A percentile compares a stretch with the other conserved stretches of the same genome.
These are phyloP conservation scores for Blastobotrys buckinghamii DNA, from an alignment of 1,139 yeast genomes.

Conservation along the genomic window DNA sequence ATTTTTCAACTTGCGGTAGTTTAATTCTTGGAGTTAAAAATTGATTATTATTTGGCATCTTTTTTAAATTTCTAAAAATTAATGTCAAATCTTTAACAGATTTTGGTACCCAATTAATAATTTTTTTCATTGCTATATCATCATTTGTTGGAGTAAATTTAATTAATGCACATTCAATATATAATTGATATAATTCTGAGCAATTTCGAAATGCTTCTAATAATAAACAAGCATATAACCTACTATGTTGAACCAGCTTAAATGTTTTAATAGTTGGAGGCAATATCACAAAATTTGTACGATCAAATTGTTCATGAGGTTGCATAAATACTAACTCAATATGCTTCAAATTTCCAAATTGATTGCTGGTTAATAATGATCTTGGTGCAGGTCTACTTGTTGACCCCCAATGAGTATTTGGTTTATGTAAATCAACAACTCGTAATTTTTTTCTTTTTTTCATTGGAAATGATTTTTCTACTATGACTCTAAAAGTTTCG, in stretches of 20 bases:
- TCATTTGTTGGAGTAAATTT: neutral
- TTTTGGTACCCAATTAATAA: constrained; percentile 1
- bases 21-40: neutral
- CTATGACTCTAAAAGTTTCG: neutral
- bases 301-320: neutral
- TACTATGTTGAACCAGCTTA: neutral
- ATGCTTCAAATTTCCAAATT: neutral
- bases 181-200: neutral
- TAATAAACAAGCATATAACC: neutral
- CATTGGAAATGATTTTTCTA: neutral
- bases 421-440: neutral
- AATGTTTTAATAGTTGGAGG: constrained; percentile 3
- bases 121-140: neutral
- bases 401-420: neutral
- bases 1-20: neutral
- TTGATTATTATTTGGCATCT: neutral
- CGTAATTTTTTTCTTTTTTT: neutral
- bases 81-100: neutral
- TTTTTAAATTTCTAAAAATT: neutral
- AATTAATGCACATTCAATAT: constrained; percentile 5
- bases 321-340: neutral
- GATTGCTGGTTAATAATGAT: neutral
- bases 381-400: neutral
- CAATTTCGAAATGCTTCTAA: neutral
- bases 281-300: neutral